Percentiles rank a stretch among this genome's conserved stretches.
Conservation (phyloP, 2,329 filamentous ascomycete genomes). For the Claviceps humidiphila region DNA sequence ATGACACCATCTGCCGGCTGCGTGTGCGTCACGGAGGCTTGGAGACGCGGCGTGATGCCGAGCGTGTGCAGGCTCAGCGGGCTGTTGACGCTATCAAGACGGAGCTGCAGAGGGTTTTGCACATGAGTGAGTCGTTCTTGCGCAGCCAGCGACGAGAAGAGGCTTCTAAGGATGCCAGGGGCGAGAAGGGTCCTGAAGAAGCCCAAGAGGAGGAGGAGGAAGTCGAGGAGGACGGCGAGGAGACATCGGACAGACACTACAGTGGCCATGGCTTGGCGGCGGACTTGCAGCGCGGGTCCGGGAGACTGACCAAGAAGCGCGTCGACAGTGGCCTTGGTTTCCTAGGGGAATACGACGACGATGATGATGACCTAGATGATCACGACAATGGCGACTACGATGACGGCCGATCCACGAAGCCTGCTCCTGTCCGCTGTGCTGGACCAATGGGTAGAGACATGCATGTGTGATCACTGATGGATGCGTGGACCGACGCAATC, state of each 20-base stretch:
- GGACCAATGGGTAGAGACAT: too few relatives aligned
- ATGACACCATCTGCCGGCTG: slow-evolving; percentile 31
- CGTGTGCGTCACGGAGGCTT: slow-evolving; percentile 33
- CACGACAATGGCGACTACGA: too few relatives aligned
- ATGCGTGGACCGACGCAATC: too few relatives aligned
- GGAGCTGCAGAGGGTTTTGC: slow-evolving; percentile 35
- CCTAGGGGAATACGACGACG: slow-evolving; percentile 38
- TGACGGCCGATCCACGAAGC: too few relatives aligned
- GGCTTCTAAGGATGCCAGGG: neutral
- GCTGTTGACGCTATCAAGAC: slow-evolving; percentile 37
- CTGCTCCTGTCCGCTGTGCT: too few relatives aligned
- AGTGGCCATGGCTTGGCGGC: too few relatives aligned
- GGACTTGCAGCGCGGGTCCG: neutral
- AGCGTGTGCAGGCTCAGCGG: slow-evolving; percentile 25
- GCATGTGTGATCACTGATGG: too few relatives aligned
- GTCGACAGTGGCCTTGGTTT: slow-evolving; percentile 44
- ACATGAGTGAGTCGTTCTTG: slow-evolving; percentile 33
- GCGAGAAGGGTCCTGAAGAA: too few relatives aligned
- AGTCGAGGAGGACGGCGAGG: too few relatives aligned
- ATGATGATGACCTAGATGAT: slow-evolving; percentile 5
- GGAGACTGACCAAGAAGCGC: slow-evolving; percentile 22
- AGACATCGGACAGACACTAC: too few relatives aligned
- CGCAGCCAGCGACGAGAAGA: slow-evolving; percentile 16
- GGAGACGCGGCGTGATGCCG: slow-evolving; percentile 21
- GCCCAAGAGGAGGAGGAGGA: too few relatives aligned